These are phyloP conservation scores for Candida taoyuanica DNA, from an alignment of 805 yeast genomes.

Conservation along the genomic window DNA sequence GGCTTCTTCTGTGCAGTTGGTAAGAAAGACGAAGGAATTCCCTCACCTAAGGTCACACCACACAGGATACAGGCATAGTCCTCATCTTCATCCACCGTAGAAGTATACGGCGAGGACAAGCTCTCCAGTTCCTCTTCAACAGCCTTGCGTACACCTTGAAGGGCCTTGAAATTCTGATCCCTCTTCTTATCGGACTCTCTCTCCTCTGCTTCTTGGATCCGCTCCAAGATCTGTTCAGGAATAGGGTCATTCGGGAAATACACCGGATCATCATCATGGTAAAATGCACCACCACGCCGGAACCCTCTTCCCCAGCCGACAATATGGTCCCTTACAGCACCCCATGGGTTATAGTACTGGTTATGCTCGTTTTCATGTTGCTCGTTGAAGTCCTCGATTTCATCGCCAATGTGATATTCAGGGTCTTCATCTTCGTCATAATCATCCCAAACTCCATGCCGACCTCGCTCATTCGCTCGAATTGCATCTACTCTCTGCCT, in stretches of 20 bases:
- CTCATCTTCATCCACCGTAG: conserved; percentile 30
- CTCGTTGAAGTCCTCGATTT: too few species aligned
- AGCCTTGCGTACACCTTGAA: background rate
- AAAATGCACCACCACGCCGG: too few species aligned
- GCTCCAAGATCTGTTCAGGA: conserved; percentile 11
- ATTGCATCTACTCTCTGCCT: too few species aligned
- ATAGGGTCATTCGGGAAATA: conserved; percentile 9
- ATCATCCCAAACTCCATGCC: too few species aligned
- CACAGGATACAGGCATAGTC: conserved; percentile 60
- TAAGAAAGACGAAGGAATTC: conserved; percentile 52
- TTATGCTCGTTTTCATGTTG: too few species aligned
- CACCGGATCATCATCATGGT: background rate
- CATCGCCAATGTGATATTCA: too few species aligned
- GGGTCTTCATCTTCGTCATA: too few species aligned
- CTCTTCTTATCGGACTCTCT: conserved; percentile 14
- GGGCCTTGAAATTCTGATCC: conserved; percentile 10
- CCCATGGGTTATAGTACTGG: too few species aligned
- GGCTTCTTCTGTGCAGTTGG: conserved; percentile 28
- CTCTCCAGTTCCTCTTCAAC: background rate
- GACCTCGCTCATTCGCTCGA: too few species aligned
- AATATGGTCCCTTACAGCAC: too few species aligned
- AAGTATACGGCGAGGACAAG: conserved; percentile 18
- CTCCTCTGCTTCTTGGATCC: conserved; percentile 19
- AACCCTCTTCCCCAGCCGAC: too few species aligned
- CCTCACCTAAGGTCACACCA: conserved; percentile 68